Conservation (phyloP, 2,329 filamentous ascomycete genomes). For the Aspergillus tanneri region DNA sequence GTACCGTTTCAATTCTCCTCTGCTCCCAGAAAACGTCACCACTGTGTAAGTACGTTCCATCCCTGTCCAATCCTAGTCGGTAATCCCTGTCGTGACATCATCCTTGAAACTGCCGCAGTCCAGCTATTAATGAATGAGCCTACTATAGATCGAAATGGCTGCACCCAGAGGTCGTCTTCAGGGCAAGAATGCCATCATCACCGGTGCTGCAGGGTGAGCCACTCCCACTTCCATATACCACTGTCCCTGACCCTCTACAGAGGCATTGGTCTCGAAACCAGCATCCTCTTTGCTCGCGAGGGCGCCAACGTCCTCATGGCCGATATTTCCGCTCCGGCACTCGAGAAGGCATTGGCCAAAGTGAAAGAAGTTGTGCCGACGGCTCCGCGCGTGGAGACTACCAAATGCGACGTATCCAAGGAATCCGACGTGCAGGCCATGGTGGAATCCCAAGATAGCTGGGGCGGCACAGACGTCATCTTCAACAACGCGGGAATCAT, state of each 20-base stretch:
- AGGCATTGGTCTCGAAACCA: slow-evolving; percentile 89
- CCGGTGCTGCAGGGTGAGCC: slow-evolving; percentile 22
- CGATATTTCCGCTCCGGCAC: slow-evolving; percentile 75
- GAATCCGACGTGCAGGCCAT: slow-evolving; percentile 74
- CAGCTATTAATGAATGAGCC: neutral
- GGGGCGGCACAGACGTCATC: slow-evolving; percentile 86
- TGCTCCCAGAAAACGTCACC: no score
- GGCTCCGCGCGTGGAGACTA: slow-evolving; percentile 14
- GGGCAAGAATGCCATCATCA: slow-evolving; percentile 24
- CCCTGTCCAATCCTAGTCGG: neutral
- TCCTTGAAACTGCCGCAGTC: neutral
- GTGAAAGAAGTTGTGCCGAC: slow-evolving; percentile 68
- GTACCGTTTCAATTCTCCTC: no score
- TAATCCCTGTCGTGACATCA: neutral
- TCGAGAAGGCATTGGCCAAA: slow-evolving; percentile 74
- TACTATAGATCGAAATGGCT: neutral
- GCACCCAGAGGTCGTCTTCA: slow-evolving; percentile 9
- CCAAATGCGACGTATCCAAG: slow-evolving; percentile 71
- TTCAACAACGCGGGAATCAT: slow-evolving; percentile 99
- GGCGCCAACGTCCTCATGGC: slow-evolving; percentile 82
- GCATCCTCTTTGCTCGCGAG: slow-evolving; percentile 84
- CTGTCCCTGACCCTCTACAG: slow-evolving; percentile 36
- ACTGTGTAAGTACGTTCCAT: no score
- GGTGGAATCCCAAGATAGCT: slow-evolving; percentile 72
- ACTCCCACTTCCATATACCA: neutral